Percentiles rank a stretch among this genome's conserved stretches.
These are phyloP conservation scores for Coemansia sp. DNA, from an alignment of 192 early-diverging fungal species.

Conservation along the genomic window DNA sequence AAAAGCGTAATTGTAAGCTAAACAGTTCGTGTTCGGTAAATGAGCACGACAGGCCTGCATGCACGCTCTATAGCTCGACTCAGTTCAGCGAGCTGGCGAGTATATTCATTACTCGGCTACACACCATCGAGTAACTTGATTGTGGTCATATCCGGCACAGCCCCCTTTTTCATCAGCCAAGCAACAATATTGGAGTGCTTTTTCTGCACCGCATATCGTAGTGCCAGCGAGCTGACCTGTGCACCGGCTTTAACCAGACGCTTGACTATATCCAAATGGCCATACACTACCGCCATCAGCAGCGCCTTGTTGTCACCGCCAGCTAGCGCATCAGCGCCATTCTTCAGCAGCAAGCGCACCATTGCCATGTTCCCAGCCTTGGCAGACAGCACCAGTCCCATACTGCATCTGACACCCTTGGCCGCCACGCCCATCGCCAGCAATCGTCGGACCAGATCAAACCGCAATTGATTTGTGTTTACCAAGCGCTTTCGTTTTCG, in stretches of 20 bases:
- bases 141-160: constrained; percentile 48
- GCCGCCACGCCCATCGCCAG: constrained; percentile 32
- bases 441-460: constrained; percentile 33
- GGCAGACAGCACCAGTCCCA: constrained; percentile 37
- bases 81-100: too few species aligned
- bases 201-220: constrained; percentile 53
- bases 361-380: constrained; percentile 42
- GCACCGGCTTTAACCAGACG: constrained; percentile 46
- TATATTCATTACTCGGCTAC: background rate
- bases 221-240: constrained; percentile 34
- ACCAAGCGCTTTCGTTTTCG: constrained; percentile 9
- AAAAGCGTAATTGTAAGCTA: background rate
- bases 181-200: constrained; percentile 16
- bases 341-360: constrained; percentile 38
- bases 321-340: constrained; percentile 29
- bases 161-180: constrained; percentile 47
- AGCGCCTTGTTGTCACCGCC: constrained; percentile 48
- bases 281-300: constrained; percentile 46
- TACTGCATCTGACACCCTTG: constrained; percentile 22
- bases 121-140: constrained; percentile 36
- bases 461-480: constrained; percentile 31
- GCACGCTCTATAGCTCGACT: too few species aligned
- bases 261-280: constrained; percentile 41
- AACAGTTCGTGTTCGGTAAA: background rate
- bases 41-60: too few species aligned